A percentile compares a stretch with the other conserved stretches of the same genome.
These are phyloP conservation scores for Talaromyces sp. DNA, from an alignment of 2,329 filamentous ascomycete species.

Conservation along the genomic window DNA sequence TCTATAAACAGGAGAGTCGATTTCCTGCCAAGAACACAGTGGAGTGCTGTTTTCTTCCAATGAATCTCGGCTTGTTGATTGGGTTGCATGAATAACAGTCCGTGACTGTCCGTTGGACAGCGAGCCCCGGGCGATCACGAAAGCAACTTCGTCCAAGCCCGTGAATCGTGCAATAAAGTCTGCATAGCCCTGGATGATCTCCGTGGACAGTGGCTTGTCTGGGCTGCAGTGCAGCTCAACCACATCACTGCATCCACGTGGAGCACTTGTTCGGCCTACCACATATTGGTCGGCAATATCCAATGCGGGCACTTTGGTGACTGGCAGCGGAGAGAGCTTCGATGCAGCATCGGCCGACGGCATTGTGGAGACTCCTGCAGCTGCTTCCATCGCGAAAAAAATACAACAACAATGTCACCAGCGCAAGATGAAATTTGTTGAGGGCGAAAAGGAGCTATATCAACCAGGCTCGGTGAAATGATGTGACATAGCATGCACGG, in stretches of 20 bases:
- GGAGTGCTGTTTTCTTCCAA: background rate
- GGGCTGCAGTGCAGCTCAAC: slow-evolving; percentile 10
- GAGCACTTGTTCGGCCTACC: slow-evolving; percentile 5
- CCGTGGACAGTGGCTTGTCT: slow-evolving; percentile 9
- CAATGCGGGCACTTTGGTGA: slow-evolving; percentile 23
- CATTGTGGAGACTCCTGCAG: background rate
- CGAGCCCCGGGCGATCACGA: slow-evolving; percentile 4
- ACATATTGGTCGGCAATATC: slow-evolving; percentile 22
- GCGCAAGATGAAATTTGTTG: too few relatives aligned
- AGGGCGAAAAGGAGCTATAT: too few relatives aligned
- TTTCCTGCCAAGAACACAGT: background rate
- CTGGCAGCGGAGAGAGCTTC: slow-evolving; percentile 24
- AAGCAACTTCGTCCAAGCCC: slow-evolving; percentile 23
- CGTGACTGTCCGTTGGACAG: background rate
- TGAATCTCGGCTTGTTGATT: background rate
- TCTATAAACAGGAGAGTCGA: background rate
- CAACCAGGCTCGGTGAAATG: too few relatives aligned
- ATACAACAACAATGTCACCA: background rate
- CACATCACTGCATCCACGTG: slow-evolving; percentile 11
- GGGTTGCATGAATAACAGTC: background rate
- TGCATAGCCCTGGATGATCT: slow-evolving; percentile 21
- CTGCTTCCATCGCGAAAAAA: background rate
- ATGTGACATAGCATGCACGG: too few relatives aligned
- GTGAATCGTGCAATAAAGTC: slow-evolving; percentile 20
- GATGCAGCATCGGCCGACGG: slow-evolving; percentile 27